Percentiles rank a stretch among this genome's conserved stretches.
Conservation (phyloP, 306 rosid genomes). For the Benincasa hispida region DNA sequence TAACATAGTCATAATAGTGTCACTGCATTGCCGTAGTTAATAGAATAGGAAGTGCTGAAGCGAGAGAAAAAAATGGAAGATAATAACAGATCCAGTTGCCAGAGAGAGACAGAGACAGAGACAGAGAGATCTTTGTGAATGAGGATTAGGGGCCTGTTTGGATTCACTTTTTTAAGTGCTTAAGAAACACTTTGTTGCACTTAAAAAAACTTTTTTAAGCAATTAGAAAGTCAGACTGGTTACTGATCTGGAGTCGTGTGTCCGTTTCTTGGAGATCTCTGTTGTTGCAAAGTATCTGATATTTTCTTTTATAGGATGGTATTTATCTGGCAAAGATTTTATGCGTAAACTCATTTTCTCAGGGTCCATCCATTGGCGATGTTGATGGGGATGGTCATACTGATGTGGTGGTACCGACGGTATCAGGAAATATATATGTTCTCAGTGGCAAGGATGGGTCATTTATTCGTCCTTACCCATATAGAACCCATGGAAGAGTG, state of each 20-base stretch:
- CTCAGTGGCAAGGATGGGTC: slow-evolving; percentile 96
- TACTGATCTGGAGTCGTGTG: not conserved
- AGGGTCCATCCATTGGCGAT: slow-evolving; percentile 92
- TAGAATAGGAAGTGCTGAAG: not conserved
- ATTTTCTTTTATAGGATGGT: not conserved
- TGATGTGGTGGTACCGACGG: slow-evolving; percentile 84
- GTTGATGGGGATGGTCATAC: slow-evolving; percentile 94
- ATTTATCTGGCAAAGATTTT: not conserved
- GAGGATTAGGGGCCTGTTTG: not conserved
- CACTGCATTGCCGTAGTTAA: not conserved
- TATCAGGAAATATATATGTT: slow-evolving; percentile 84
- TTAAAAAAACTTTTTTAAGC: too few species aligned
- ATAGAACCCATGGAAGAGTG: slow-evolving; percentile 84
- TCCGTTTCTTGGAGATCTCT: not conserved
- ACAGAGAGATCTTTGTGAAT: not conserved
- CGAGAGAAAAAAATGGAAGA: not conserved
- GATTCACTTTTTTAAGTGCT: too few species aligned
- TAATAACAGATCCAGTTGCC: not conserved
- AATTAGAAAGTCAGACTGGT: not conserved
- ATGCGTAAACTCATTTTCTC: slow-evolving; percentile 10
- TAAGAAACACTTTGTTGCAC: too few species aligned
- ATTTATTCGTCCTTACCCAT: slow-evolving; percentile 66
- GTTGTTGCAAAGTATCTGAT: not conserved
- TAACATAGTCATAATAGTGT: not conserved
- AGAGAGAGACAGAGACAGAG: not conserved